Conservation (phyloP, 176 grass and related monocot genomes). For the Oryza meyeriana region DNA sequence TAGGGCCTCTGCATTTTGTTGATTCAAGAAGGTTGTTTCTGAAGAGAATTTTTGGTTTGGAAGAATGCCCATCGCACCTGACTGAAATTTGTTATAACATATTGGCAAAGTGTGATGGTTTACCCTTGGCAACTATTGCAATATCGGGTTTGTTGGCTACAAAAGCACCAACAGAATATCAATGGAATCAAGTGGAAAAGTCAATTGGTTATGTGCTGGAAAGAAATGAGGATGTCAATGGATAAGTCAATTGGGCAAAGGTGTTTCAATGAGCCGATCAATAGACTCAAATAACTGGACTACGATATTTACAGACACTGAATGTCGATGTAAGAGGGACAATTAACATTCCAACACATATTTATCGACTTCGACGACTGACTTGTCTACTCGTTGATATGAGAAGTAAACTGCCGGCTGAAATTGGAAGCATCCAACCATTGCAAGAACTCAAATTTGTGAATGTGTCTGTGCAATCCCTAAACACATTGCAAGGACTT, state of each 20-base stretch:
- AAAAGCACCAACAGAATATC: neutral
- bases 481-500: neutral
- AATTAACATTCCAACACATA: too few species aligned
- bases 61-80: neutral
- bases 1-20: neutral
- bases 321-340: too few species aligned
- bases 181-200: neutral
- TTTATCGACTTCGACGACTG: too few species aligned
- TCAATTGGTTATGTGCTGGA: neutral
- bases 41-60: neutral
- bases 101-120: neutral
- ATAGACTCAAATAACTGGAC: neutral
- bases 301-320: neutral
- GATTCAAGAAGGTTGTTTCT: neutral
- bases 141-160: neutral
- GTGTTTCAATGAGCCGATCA: constrained; percentile 29
- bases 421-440: neutral
- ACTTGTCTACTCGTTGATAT: neutral
- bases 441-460: neutral
- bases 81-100: neutral
- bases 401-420: neutral
- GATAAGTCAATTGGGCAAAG: too few species aligned
- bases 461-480: neutral
- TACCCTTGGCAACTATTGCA: neutral
- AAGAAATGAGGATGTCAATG: too few species aligned